Base-by-base conservation (phyloP, 108 stramenopile species). In the Nitzschia sp. region DNA sequence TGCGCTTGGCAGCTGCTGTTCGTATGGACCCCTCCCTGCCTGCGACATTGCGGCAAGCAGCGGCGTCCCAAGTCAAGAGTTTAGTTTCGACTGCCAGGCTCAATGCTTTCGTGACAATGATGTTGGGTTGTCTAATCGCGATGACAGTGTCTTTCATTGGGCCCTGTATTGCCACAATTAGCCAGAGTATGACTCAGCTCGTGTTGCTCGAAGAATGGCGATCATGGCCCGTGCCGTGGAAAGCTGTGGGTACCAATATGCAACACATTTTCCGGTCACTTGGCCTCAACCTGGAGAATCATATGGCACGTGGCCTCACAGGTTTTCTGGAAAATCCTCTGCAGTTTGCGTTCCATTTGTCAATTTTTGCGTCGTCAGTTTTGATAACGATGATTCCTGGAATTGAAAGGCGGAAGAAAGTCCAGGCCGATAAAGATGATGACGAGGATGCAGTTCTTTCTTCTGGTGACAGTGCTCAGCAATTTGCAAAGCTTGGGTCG, bases 141-240 rank as follows among this genome's bases (percentile, higher is more conserved):
- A 80, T 86, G 61, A 89, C 89, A 38, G 82, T 87, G 1, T 77
- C 90, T 25, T 73, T 85, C 11, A 33, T 90, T 17, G 71, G 80
- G 15, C 84, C 89, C 21, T 70, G 82, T 1, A 35, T 81, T 13
- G 36, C 59, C 54, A 71, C 80, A 1, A 59, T 85, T 27, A 33
- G 68, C 19, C 60, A 64, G 17, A 69, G 84, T 6, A 18, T 81
- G 8, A 3, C 61, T 1, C 36, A 83, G n/a, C 15, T 86, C 46
- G 54, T 66, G 1, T 11, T 46, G 28, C 34, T 89, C 55, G 34
- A 78, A 35, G 78, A 68, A 34, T 80, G 70, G 78, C 66, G 74
- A 28, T 48, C 75, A 33, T 78, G 78, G 76, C 88, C 93, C 13
- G 56, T 88, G n/a, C 68, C 71, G 46, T 90, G 83, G 86, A 70